phyloP scores from a whole-genome alignment of 2,329 filamentous ascomycete species.

The Clathrospora elynae region DNA sequence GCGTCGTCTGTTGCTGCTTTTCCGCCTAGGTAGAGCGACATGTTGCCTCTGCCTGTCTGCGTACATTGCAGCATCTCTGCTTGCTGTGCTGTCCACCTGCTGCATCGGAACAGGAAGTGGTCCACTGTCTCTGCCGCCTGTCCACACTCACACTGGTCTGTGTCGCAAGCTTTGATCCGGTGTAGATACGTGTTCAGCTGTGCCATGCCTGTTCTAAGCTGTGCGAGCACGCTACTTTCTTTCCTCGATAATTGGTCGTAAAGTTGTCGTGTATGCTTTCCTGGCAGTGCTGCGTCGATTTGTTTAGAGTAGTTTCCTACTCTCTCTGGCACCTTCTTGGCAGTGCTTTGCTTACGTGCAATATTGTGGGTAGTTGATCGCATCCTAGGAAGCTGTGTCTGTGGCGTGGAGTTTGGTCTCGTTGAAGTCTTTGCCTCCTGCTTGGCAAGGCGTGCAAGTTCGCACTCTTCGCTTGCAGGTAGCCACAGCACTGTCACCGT shows the following conservation, averaged over 20 bases:
- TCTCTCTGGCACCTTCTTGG: constrained; percentile 12
- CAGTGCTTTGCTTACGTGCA: constrained; percentile 10
- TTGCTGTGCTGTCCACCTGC: constrained; percentile 8
- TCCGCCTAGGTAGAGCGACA: constrained; percentile 12
- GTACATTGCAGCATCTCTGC: constrained; percentile 11
- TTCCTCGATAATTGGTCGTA: constrained; percentile 12
- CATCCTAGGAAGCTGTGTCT: constrained; percentile 13
- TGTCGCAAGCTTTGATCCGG: constrained; percentile 10
- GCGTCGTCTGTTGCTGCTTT: constrained; percentile 12
- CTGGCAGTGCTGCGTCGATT: constrained; percentile 13
- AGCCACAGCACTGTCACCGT: constrained; percentile 14
- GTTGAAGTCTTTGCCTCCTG: constrained; percentile 10
- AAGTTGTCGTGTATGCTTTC: constrained; percentile 14
- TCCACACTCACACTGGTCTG: constrained; percentile 11
- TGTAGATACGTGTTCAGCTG: constrained; percentile 14
- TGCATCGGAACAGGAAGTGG: constrained; percentile 11
- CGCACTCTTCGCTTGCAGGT: constrained; percentile 15
- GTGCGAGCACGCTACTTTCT: constrained; percentile 12
- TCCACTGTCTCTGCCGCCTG: constrained; percentile 8
- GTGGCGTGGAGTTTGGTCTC: constrained; percentile 6
- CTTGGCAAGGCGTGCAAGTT: constrained; percentile 13
- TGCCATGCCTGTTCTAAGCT: constrained; percentile 16
- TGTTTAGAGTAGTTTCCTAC: constrained; percentile 11
- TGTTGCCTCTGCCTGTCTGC: constrained; percentile 11
- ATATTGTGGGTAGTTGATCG: constrained; percentile 13